Evolutionary conservation across 2,329 filamentous ascomycete species (phyloP).

Genomic region (Calonectria honghensis): DNA sequence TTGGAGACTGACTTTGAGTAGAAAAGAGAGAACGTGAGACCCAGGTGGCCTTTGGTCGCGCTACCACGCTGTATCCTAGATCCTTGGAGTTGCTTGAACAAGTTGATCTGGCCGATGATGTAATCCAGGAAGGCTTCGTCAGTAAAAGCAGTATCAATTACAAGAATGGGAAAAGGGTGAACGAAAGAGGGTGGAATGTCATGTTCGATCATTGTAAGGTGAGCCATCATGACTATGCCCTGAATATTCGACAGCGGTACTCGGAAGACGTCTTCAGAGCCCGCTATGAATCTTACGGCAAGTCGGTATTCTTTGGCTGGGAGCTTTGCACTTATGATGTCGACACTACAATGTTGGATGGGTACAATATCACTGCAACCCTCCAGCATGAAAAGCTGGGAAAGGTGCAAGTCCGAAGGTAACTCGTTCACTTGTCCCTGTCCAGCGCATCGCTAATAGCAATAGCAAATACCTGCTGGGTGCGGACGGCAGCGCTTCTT

Average conservation of each 20-base stretch:
- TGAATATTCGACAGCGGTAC: constrained; percentile 74
- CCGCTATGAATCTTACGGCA: constrained; percentile 43
- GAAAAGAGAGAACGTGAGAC: constrained; percentile 51
- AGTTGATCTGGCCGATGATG: constrained; percentile 67
- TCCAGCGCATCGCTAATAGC: background rate
- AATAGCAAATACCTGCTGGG: constrained; percentile 69
- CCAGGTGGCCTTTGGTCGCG: constrained; percentile 72
- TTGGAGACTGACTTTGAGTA: background rate
- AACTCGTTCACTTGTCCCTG: background rate
- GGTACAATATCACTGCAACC: constrained; percentile 25
- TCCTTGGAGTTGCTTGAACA: constrained; percentile 72
- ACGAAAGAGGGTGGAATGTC: constrained; percentile 57
- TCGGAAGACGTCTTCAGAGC: constrained; percentile 71
- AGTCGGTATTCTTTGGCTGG: constrained; percentile 59
- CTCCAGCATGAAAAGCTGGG: constrained; percentile 37
- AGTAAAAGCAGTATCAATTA: constrained; percentile 70
- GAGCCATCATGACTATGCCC: constrained; percentile 67
- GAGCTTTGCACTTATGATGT: constrained; percentile 54
- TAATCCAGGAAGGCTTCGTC: constrained; percentile 72
- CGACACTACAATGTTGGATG: background rate
- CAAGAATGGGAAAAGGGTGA: constrained; percentile 66
- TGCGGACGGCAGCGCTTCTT: constrained; percentile 70
- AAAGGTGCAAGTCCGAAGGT: background rate
- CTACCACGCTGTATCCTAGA: constrained; percentile 72
- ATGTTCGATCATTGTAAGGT: constrained; percentile 68